Evolutionary conservation across 176 grass and related monocot genomes (phyloP), one percentile per base, ranked within the genome.

Genomic region (Rhynchospora tenuis): DNA sequence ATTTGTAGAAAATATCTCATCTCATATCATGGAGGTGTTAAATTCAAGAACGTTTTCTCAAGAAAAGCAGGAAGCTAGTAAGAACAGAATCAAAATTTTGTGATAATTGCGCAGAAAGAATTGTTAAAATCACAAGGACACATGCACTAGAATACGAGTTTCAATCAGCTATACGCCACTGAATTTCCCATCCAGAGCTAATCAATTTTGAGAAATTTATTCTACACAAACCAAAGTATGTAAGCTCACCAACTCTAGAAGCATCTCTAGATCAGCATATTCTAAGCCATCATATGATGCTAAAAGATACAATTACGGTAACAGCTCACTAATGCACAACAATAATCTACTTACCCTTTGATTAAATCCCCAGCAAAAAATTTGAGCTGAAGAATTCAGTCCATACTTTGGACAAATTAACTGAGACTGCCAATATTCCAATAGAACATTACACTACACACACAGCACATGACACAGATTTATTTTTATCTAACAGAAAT

Each of bases 301-400:
- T 52, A 71, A 69, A 69, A 43, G 14, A 28, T 14, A 50, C 52
- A 38, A 79, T 75, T 75, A 38, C 76, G 42, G 15, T n/a, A 79
- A 59, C 51, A 79, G 43, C 55, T 17, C 50, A 43, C 29, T 14
- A 58, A 59, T 2, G 46, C 12, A 52, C 12, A 52, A 27, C 12
- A 52, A 62, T 27, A 44, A 17, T 26, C 19, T 31, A 28, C 10
- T 47, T 82, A 46, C 16, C n/a, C 79, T 15, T 16, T 52, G 57
- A 82, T 26, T 50, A 15, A 65, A 81, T 45, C 79, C 79, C 58
- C 75, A 52, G 55, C 75, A 79, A 54, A 79, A 42, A 2, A 38
- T 33, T 58, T 57, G 15, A 31, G 64, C 89, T 27, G 73, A 89
- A 89, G 69, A 85, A 66, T 17, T 43, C 23, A 27, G 28, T 80